Conservation (phyloP, 2,329 filamentous ascomycete genomes). For the Epichloe hybrida region DNA sequence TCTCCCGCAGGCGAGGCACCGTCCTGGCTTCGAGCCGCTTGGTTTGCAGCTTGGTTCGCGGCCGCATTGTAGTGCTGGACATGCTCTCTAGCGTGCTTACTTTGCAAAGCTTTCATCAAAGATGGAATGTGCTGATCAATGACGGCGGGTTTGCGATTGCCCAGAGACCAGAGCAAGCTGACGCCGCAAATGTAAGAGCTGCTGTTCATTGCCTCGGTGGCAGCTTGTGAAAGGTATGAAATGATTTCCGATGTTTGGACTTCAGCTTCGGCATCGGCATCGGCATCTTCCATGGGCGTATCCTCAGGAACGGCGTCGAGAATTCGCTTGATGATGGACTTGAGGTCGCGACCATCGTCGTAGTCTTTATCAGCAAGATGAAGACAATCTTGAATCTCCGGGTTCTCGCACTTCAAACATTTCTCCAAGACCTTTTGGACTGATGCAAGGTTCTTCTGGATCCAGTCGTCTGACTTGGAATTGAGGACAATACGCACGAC, state of each 20-base stretch:
- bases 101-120: conserved; percentile 86
- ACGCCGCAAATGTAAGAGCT: conserved; percentile 76
- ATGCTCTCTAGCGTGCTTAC: conserved; percentile 86
- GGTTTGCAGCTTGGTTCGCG: conserved; percentile 34
- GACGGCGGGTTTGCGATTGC: conserved; percentile 68
- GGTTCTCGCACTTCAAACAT: conserved; percentile 72
- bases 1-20: conserved; percentile 39
- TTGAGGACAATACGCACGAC: conserved; percentile 83
- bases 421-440: conserved; percentile 87
- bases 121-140: conserved; percentile 80
- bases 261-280: conserved; percentile 75
- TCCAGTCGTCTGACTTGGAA: conserved; percentile 82
- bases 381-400: conserved; percentile 86
- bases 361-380: conserved; percentile 59
- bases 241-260: conserved; percentile 77
- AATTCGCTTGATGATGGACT: conserved; percentile 67
- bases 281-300: conserved; percentile 54
- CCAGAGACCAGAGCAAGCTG: conserved; percentile 86
- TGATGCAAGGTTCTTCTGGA: conserved; percentile 59
- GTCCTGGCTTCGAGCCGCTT: conserved; percentile 34
- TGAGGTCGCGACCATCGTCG: conserved; percentile 56
- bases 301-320: conserved; percentile 80
- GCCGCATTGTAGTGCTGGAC: conserved; percentile 58
- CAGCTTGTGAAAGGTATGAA: conserved; percentile 68
- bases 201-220: conserved; percentile 73